Conservation (phyloP, 306 rosid genomes). For the Cucumis hystrix region DNA sequence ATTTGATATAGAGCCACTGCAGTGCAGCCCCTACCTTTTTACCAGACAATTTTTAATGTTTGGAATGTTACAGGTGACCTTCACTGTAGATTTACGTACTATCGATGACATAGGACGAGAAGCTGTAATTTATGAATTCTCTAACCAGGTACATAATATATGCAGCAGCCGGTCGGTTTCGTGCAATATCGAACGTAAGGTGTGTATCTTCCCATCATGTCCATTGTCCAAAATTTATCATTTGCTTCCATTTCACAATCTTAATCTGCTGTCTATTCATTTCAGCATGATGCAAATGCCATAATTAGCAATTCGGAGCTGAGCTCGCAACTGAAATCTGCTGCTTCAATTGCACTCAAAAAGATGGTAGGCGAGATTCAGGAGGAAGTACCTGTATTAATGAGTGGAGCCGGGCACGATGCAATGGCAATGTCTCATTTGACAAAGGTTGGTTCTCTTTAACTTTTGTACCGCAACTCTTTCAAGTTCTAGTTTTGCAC, state of each 20-base stretch:
- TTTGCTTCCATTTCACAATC: background rate
- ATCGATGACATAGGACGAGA: conserved; percentile 82
- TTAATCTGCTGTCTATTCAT: background rate
- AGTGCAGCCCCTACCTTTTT: background rate
- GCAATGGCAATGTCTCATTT: conserved; percentile 92
- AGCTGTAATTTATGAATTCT: conserved; percentile 67
- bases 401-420: conserved; percentile 98
- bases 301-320: conserved; percentile 65
- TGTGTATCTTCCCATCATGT: conserved; percentile 14
- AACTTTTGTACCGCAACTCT: background rate
- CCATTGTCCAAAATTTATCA: background rate
- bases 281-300: conserved; percentile 88
- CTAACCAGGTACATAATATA: conserved; percentile 52
- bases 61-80: conserved; percentile 54
- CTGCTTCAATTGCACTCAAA: conserved; percentile 51
- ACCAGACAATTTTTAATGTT: conserved; percentile 3
- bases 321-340: conserved; percentile 60
- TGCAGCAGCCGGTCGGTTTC: conserved; percentile 81
- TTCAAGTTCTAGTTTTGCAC: background rate
- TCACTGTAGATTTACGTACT: conserved; percentile 78
- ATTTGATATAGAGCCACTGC: conserved; percentile 5
- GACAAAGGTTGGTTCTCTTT: conserved; percentile 46
- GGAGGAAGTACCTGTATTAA: conserved; percentile 56
- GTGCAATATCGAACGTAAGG: conserved; percentile 74
- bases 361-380: conserved; percentile 60